These are phyloP conservation scores for Themeda triandra DNA, from an alignment of 176 grass and related monocot species.

Conservation along the genomic window DNA sequence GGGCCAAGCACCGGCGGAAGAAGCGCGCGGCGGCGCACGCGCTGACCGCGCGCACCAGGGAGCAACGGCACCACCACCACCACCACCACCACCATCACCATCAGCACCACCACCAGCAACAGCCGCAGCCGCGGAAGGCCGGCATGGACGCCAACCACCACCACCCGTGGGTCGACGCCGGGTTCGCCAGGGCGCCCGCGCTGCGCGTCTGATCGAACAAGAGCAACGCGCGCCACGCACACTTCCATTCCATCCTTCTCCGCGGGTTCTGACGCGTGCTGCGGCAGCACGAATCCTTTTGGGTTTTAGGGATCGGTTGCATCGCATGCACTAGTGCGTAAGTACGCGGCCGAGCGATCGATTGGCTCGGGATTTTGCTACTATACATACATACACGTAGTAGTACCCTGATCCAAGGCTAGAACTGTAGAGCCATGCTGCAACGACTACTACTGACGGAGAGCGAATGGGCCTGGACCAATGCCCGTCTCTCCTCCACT, in stretches of 20 bases:
- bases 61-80: constrained; percentile 4
- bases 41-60: constrained; percentile 28
- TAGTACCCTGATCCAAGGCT: constrained; percentile 33
- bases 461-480: background rate
- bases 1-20: constrained; percentile 61
- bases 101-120: background rate
- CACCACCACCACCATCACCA: background rate
- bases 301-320: constrained; percentile 11
- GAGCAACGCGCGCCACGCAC: background rate
- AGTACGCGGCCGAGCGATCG: background rate
- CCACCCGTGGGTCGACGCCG: constrained; percentile 33
- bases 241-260: background rate
- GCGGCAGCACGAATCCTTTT: background rate
- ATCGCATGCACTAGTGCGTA: constrained; percentile 12
- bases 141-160: constrained; percentile 19
- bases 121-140: constrained; percentile 16
- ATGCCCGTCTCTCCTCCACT: background rate
- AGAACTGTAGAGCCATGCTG: constrained; percentile 39
- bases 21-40: constrained; percentile 53
- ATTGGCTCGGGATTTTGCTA: background rate
- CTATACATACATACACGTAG: background rate
- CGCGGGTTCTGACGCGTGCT: background rate
- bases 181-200: constrained; percentile 25
- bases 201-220: constrained; percentile 43
- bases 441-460: background rate